These are phyloP conservation scores for Fusarium globosum DNA, from an alignment of 2,329 filamentous ascomycete species.

Conservation along the genomic window DNA sequence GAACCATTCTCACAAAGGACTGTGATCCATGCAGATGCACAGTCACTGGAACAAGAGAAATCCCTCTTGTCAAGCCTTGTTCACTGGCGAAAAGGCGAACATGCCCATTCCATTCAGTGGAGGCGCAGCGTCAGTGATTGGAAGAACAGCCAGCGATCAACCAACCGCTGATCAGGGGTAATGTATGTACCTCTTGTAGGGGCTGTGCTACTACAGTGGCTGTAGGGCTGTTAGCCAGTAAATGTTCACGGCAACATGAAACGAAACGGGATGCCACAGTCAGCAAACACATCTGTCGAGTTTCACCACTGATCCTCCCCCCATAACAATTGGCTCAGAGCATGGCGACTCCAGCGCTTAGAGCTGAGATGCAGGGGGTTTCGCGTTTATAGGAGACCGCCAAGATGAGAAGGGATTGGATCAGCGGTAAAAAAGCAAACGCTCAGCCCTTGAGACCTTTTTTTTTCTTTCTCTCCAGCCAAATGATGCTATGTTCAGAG, in stretches of 20 bases:
- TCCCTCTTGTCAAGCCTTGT: conserved; percentile 11
- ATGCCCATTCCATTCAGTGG: conserved; percentile 11
- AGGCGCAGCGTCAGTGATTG: conserved; percentile 31
- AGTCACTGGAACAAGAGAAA: background rate
- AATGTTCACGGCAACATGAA: conserved; percentile 17
- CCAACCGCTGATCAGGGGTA: background rate
- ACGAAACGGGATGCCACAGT: conserved; percentile 18
- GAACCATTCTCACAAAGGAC: conserved; percentile 14
- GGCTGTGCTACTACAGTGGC: conserved; percentile 21
- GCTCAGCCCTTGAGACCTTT: background rate
- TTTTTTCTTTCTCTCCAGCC: background rate
- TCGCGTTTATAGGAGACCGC: conserved; percentile 24
- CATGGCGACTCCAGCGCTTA: conserved; percentile 9
- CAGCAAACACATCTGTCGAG: background rate
- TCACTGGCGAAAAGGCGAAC: background rate
- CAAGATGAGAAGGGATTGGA: conserved; percentile 23
- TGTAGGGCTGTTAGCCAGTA: conserved; percentile 19
- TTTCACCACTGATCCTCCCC: conserved; percentile 18
- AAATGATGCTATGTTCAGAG: background rate
- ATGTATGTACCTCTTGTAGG: background rate
- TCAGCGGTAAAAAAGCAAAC: background rate
- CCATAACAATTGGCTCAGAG: background rate
- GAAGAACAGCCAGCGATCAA: background rate
- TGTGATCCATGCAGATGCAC: conserved; percentile 12
- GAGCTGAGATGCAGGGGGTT: conserved; percentile 4